Conservation (phyloP, 2,329 filamentous ascomycete species). For the Fusarium pseudocircinatum region DNA sequence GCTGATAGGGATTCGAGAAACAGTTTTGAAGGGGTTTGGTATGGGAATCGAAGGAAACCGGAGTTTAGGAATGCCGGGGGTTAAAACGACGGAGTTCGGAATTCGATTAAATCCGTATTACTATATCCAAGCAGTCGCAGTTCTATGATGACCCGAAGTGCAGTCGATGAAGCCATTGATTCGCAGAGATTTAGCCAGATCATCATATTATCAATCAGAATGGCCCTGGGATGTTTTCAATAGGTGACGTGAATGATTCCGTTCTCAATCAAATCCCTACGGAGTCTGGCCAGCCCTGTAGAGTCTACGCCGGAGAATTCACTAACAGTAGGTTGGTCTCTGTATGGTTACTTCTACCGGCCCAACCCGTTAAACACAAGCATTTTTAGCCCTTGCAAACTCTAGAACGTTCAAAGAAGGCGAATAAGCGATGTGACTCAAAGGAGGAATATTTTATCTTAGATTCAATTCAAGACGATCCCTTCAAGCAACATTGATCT, state of each 20-base stretch:
- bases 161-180: not conserved
- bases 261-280: not conserved
- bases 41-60: slow-evolving; percentile 8
- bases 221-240: not conserved
- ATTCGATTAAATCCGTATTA: slow-evolving; percentile 23
- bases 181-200: not conserved
- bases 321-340: not conserved
- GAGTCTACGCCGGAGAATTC: not conserved
- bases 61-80: slow-evolving; percentile 8
- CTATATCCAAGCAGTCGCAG: not conserved
- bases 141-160: not conserved
- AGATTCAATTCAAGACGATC: not conserved
- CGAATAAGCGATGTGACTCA: not conserved
- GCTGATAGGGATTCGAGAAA: slow-evolving; percentile 16
- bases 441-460: not conserved
- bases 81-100: slow-evolving; percentile 9
- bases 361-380: not conserved
- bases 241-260: not conserved
- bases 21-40: slow-evolving; percentile 1
- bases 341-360: not conserved
- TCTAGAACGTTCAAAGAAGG: not conserved
- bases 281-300: not conserved
- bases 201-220: not conserved
- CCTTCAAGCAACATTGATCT: not conserved
- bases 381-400: not conserved